Conservation (phyloP, 2,329 filamentous ascomycete genomes). For the Rhynchosporium agropyri region DNA sequence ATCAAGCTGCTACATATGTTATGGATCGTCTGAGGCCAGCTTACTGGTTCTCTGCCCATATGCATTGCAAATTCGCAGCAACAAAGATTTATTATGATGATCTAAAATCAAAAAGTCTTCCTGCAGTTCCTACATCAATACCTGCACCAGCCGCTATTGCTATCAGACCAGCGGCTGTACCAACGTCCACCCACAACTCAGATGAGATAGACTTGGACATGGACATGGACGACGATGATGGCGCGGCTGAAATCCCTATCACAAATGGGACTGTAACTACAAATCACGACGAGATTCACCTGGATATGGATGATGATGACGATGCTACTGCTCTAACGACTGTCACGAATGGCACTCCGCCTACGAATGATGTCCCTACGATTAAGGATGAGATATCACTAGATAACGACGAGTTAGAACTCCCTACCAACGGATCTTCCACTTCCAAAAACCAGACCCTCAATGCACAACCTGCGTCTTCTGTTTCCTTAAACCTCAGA, state of each 20-base stretch:
- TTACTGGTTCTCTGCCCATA: slow-evolving; percentile 91
- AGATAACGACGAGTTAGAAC: slow-evolving; percentile 27
- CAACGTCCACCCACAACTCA: slow-evolving; percentile 51
- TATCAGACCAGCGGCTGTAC: not conserved
- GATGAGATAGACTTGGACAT: slow-evolving; percentile 74
- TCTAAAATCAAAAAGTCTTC: slow-evolving; percentile 24
- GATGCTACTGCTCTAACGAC: too few relatives aligned
- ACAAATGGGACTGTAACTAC: slow-evolving; percentile 18
- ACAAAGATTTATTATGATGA: slow-evolving; percentile 55
- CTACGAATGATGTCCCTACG: too few relatives aligned
- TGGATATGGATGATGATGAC: too few relatives aligned
- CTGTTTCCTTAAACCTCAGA: slow-evolving; percentile 65
- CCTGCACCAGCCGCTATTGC: slow-evolving; percentile 3
- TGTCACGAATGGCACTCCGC: too few relatives aligned
- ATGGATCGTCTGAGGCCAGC: slow-evolving; percentile 79
- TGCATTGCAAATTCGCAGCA: slow-evolving; percentile 87
- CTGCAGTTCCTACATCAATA: not conserved
- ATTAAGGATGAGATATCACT: slow-evolving; percentile 65
- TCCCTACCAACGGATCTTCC: slow-evolving; percentile 3
- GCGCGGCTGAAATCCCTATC: not conserved
- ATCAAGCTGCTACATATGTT: slow-evolving; percentile 74
- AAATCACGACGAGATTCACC: slow-evolving; percentile 9
- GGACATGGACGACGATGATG: slow-evolving; percentile 46
- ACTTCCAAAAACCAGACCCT: slow-evolving; percentile 13
- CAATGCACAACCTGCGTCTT: slow-evolving; percentile 20